Base-by-base conservation (phyloP, 2,329 filamentous ascomycete genomes). In the Diaporthe sp. region DNA sequence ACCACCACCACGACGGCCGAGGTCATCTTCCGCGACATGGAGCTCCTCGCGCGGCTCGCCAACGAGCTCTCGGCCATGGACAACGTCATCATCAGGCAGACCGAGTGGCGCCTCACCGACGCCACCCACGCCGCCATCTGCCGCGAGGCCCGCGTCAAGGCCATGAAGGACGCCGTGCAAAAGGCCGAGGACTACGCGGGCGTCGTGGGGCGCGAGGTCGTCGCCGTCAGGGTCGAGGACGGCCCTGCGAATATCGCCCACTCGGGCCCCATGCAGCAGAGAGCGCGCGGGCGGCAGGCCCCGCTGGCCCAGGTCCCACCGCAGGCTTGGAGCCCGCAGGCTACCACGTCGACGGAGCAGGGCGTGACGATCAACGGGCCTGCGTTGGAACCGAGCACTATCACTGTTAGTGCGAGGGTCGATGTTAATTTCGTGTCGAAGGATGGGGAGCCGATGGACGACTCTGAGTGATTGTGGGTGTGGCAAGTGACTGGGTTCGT, bases 121-220 rank as follows among this genome's bases (percentile, higher is more conserved):
- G 35, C 75, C 17, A 78, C 76, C 12, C 58, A 69, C 5, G 44
- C 15, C 0, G 70, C 71, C n/a, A 75, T 78, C 19, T 70, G 68
- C 42, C 77, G 77, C 51, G 76, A 77, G 72, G 77, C 77, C 10
- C 72, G 77, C 25, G 56, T 77, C 30, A 74, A 76, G 27, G 77
- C 77, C n/a, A 77, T 78, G 42, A 72, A 39, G 70, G 65, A 78
- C 44, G 77, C 77, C 1, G 77, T 78, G 42, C 69, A 78, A 35
- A 77, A 77, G 72, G 77, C 77, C 4, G 51, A 77, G 13, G 77
- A 78, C 71, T 78, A 78, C 30, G 72, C 77, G 6, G 71, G 66
- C 15, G 76, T 77, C 37, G 74, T 78, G 2, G 75, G 74, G 25
- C 71, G 77, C 0, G 59, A 63, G 27, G 74, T 78, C 6, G 72